Conservation (phyloP, 2,329 filamentous ascomycete genomes). For the Cladosporium sp. region DNA sequence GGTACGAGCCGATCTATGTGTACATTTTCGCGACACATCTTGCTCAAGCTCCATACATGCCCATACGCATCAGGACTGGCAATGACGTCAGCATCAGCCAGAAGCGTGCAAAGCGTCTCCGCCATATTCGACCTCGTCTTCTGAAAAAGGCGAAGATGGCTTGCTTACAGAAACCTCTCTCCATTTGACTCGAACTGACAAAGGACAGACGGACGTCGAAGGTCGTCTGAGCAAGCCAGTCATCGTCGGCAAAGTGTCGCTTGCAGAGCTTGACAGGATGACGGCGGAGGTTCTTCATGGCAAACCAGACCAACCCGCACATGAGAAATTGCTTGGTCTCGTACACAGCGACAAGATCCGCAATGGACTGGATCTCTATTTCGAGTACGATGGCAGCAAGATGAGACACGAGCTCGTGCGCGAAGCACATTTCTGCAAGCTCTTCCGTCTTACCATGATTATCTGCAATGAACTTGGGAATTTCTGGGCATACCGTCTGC, state of each 20-base stretch:
- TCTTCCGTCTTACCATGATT: background rate
- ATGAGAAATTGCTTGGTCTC: background rate
- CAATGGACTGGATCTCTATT: background rate
- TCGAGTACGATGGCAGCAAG: background rate
- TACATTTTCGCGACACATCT: background rate
- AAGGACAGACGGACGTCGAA: background rate
- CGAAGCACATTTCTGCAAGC: background rate
- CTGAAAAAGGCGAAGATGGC: background rate
- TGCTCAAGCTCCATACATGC: background rate
- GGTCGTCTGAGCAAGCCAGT: background rate
- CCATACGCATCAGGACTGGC: background rate
- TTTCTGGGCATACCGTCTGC: background rate
- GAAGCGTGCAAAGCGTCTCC: background rate
- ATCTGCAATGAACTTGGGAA: background rate
- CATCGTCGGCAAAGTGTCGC: background rate
- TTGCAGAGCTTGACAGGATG: background rate
- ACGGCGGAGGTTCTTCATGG: background rate
- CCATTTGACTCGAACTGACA: background rate
- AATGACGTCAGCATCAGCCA: background rate
- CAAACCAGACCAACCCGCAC: background rate
- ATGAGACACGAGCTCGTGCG: no score
- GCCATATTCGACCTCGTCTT: background rate
- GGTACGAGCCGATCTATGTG: background rate
- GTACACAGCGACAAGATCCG: background rate
- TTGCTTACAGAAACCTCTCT: background rate